Conservation (phyloP, 2,329 filamentous ascomycete genomes). For the Chaetothyriales sp. region DNA sequence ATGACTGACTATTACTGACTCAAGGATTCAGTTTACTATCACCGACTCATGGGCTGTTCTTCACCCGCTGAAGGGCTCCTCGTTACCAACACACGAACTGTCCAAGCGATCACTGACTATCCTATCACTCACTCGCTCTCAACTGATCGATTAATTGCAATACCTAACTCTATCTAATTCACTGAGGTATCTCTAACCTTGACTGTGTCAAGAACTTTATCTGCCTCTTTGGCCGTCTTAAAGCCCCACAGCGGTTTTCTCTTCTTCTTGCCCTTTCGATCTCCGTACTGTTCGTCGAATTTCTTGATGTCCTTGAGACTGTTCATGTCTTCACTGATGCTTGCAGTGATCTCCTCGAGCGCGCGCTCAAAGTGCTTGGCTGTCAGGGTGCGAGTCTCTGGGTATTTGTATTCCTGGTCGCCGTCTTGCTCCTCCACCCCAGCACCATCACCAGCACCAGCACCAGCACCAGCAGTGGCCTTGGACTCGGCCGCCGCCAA, state of each 20-base stretch:
- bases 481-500: neutral
- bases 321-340: conserved; percentile 86
- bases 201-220: conserved; percentile 23
- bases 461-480: too few species aligned
- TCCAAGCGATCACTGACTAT: too few species aligned
- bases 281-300: conserved; percentile 91
- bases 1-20: too few species aligned
- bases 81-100: too few species aligned
- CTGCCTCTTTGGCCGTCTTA: conserved; percentile 22
- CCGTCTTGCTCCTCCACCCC: conserved; percentile 5
- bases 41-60: too few species aligned
- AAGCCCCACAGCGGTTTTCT: conserved; percentile 42
- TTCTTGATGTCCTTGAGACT: conserved; percentile 74
- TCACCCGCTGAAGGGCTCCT: too few species aligned
- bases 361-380: conserved; percentile 68
- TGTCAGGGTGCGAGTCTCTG: conserved; percentile 51
- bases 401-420: conserved; percentile 33
- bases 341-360: conserved; percentile 75
- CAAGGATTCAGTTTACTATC: too few species aligned
- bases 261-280: conserved; percentile 52
- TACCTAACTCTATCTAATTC: neutral
- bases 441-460: too few species aligned
- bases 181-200: conserved; percentile 23
- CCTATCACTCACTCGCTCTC: too few species aligned
- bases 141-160: too few species aligned